Conservation (phyloP, 495 filamentous ascomycete species). For the Annulohypoxylon maeteangense region DNA sequence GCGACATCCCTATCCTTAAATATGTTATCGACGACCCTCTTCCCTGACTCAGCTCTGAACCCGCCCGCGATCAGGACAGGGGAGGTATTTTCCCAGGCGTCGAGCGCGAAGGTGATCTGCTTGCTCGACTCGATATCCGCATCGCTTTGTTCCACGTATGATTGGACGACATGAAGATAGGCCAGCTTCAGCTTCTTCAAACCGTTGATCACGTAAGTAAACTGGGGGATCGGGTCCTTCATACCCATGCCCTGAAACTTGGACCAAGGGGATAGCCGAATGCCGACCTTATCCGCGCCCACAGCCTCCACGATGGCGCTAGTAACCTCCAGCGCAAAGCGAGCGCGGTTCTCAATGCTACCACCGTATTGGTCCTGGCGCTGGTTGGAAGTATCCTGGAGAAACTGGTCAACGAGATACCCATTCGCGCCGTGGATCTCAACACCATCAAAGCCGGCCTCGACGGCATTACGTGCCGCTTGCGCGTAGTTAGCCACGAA, state of each 20-base stretch:
- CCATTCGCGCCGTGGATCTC: slow-evolving; percentile 80
- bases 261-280: slow-evolving; percentile 71
- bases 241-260: slow-evolving; percentile 68
- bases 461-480: slow-evolving; percentile 67
- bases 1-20: slow-evolving; percentile 62
- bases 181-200: slow-evolving; percentile 65
- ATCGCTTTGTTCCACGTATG: slow-evolving; percentile 41
- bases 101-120: slow-evolving; percentile 35
- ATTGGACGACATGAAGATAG: slow-evolving; percentile 71
- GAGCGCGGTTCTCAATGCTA: slow-evolving; percentile 71
- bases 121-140: slow-evolving; percentile 8
- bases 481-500: slow-evolving; percentile 63
- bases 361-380: slow-evolving; percentile 75
- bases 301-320: slow-evolving; percentile 67
- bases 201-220: slow-evolving; percentile 60
- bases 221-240: slow-evolving; percentile 66
- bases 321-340: slow-evolving; percentile 67
- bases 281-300: slow-evolving; percentile 68
- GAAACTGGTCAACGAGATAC: slow-evolving; percentile 79
- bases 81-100: slow-evolving; percentile 39
- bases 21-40: slow-evolving; percentile 58
- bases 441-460: slow-evolving; percentile 78
- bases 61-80: slow-evolving; percentile 47
- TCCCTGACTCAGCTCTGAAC: slow-evolving; percentile 44
- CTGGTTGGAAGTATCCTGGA: slow-evolving; percentile 67